Conservation (phyloP, 2,329 filamentous ascomycete genomes). For the Orbilia quercus region DNA sequence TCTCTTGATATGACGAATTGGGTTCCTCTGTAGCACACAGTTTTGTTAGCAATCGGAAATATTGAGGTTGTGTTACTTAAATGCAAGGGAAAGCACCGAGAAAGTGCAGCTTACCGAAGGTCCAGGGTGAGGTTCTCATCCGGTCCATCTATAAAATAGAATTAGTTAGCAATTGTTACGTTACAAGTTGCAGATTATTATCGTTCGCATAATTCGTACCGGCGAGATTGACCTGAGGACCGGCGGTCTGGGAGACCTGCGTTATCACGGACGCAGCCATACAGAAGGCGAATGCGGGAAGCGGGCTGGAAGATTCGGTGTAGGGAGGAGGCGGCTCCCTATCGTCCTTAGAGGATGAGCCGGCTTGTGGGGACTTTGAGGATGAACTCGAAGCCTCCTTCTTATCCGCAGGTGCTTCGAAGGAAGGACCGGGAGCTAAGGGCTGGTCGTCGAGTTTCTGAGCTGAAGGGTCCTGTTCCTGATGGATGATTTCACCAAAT, state of each 20-base stretch:
- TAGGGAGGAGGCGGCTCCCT: slow-evolving; percentile 95
- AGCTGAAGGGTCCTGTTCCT: slow-evolving; percentile 45
- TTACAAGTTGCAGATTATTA: background rate
- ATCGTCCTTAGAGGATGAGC: slow-evolving; percentile 70
- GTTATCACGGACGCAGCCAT: slow-evolving; percentile 99
- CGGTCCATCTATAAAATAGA: slow-evolving; percentile 72
- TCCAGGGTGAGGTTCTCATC: slow-evolving; percentile 97
- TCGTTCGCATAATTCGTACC: slow-evolving; percentile 67
- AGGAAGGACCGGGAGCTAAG: slow-evolving; percentile 47
- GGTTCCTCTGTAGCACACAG: slow-evolving; percentile 74
- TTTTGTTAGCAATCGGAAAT: slow-evolving; percentile 60
- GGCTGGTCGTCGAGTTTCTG: slow-evolving; percentile 40
- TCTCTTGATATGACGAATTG: slow-evolving; percentile 94
- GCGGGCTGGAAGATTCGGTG: slow-evolving; percentile 90
- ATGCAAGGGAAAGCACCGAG: slow-evolving; percentile 19
- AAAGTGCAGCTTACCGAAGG: slow-evolving; percentile 75
- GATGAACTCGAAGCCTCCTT: slow-evolving; percentile 44
- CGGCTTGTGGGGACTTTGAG: slow-evolving; percentile 51
- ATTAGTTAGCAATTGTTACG: slow-evolving; percentile 1
- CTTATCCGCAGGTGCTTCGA: slow-evolving; percentile 38
- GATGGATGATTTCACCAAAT: slow-evolving; percentile 55
- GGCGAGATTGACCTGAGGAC: slow-evolving; percentile 86
- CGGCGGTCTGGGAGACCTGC: slow-evolving; percentile 89
- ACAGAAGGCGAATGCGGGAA: slow-evolving; percentile 91
- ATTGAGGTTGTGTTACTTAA: slow-evolving; percentile 52